Percentiles rank a stretch among this genome's conserved stretches.
Conservation (phyloP, 169 alveolate species). For the Cryptosporidium sp. region DNA sequence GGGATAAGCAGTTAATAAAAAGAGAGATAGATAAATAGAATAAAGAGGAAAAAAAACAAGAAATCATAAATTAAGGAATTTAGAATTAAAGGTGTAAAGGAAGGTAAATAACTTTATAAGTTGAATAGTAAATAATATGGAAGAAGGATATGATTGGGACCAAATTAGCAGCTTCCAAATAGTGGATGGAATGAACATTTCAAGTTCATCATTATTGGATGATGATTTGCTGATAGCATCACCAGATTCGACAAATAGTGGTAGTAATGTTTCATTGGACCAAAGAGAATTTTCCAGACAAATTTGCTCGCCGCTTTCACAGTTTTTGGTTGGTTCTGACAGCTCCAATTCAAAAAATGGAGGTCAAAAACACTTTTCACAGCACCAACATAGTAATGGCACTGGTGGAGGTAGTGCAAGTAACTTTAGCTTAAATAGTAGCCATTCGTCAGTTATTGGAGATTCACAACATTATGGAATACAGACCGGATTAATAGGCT, state of each 20-base stretch:
- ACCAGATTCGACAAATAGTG: constrained; percentile 3
- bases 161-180: constrained; percentile 53
- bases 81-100: not conserved
- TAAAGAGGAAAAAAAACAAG: not conserved
- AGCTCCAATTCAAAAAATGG: not conserved
- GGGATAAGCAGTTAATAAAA: not conserved
- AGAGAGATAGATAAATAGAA: not conserved
- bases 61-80: not conserved
- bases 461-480: constrained; percentile 11
- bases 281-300: constrained; percentile 31
- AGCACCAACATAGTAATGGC: not conserved
- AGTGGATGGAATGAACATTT: constrained; percentile 57
- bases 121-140: constrained; percentile 41
- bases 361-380: not conserved
- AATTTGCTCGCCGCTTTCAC: constrained; percentile 28
- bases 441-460: not conserved
- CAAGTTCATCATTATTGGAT: constrained; percentile 33
- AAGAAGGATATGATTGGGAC: constrained; percentile 73
- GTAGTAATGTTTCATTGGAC: not conserved
- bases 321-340: constrained; percentile 20
- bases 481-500: not conserved
- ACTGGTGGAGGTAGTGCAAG: not conserved
- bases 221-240: constrained; percentile 13
- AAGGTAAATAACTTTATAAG: not conserved
- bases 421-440: not conserved